Evolutionary conservation across 257 asterid genomes (phyloP).

Genomic region (Solanum megistacrolobum): DNA sequence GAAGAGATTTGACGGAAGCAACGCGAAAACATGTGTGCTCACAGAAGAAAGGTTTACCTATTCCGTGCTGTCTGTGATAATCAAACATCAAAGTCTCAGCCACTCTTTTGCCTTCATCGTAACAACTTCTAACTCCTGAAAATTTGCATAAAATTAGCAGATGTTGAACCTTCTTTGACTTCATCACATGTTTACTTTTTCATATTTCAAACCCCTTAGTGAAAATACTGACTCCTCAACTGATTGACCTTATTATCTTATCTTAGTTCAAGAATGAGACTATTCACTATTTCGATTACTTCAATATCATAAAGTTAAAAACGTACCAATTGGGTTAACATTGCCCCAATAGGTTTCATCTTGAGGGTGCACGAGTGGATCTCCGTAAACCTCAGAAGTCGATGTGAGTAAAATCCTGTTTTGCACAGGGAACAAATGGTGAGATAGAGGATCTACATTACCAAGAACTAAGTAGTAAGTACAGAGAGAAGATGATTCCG

Average conservation of each 20-base stretch:
- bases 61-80: conserved; percentile 93
- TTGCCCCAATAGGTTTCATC: conserved; percentile 91
- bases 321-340: conserved; percentile 90
- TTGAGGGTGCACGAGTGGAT: conserved; percentile 95
- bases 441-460: not conserved
- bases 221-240: not conserved
- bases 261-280: not conserved
- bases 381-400: conserved; percentile 94
- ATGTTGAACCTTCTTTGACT: not conserved
- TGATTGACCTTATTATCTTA: not conserved
- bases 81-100: conserved; percentile 98
- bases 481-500: not conserved
- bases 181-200: not conserved
- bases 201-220: not conserved
- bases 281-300: not conserved
- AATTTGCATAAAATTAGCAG: not conserved
- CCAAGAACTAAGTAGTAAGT: not conserved
- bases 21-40: not conserved
- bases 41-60: conserved; percentile 32
- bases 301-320: not conserved
- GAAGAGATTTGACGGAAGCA: not conserved
- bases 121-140: conserved; percentile 88
- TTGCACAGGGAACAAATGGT: not conserved
- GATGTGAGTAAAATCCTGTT: conserved; percentile 83
- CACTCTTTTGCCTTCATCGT: conserved; percentile 89